Evolutionary conservation across 768 basidiomycete genomes (phyloP), one percentile per base, ranked within the genome.

Genomic region (Clitopilus passeckerianus): DNA sequence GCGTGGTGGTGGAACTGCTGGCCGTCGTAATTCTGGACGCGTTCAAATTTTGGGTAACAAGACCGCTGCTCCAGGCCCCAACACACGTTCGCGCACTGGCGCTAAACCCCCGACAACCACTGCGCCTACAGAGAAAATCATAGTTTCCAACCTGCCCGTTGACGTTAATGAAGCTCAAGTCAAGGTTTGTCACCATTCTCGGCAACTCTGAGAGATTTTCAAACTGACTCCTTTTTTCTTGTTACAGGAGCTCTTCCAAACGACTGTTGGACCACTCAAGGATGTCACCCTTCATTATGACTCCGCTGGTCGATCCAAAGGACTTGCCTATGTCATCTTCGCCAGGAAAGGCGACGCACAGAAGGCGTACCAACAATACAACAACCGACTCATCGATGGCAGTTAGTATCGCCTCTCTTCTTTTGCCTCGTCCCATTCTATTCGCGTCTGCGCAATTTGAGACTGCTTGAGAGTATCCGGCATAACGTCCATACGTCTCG

Each of bases 341-440:
- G 78, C 80, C 66, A 85, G 83, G 68, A 89, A 87, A 68, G 95
- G 94, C 60, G 93, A 95, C 68, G 97, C 89, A 60, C 86, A 86
- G 71, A 93, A 89, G 81, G 97, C 97, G 2, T 95, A 87, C 74
- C 83, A 90, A 67, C 86, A 92, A 64, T 99, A 98, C 81, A 93
- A 99, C 84, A 93, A 92, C 79, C 90, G 97, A 72, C 90, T 98
- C 78, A 95, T 99, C 86, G 97, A 99, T 89, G 94, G 95, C 81
- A 97, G 97, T 99, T 91, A 94, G 97, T 98, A 91, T 83, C 86
- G 79, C 77, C 81, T 80, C 76, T 75, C 74, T 72, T 74, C 71
- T 65, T 72, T 71, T 72, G 66, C 76, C 69, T 74, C 71, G 68
- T 73, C 73, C 72, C 68, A 59, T 74, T 72, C 66, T 71, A 54